phyloP scores from a whole-genome alignment of 306 rosid species.

The Acacia confusa region DNA sequence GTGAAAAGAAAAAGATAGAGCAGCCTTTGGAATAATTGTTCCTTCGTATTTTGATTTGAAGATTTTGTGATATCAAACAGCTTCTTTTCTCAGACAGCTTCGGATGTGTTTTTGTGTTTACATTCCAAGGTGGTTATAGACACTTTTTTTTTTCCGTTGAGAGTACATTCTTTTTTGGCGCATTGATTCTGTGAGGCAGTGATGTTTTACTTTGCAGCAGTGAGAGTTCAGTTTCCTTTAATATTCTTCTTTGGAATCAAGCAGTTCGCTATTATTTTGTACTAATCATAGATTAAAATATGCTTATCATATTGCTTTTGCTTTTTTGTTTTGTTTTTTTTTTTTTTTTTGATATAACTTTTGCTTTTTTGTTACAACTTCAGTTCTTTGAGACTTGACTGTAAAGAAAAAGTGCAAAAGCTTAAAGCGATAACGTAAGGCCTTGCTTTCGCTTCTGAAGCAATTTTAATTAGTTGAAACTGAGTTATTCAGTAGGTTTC shows the following conservation, averaged over 20 bases:
- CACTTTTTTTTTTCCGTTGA: background rate
- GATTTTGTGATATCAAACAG: background rate
- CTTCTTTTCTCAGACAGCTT: background rate
- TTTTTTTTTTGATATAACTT: too few species aligned
- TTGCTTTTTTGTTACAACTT: slow-evolving; percentile 32
- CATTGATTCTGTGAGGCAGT: slow-evolving; percentile 6
- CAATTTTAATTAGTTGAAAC: slow-evolving; percentile 45
- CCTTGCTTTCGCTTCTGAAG: slow-evolving; percentile 33
- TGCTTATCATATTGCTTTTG: slow-evolving; percentile 29
- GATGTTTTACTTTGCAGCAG: slow-evolving; percentile 15
- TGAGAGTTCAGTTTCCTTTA: slow-evolving; percentile 14
- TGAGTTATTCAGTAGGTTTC: slow-evolving; percentile 35
- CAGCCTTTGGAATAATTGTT: slow-evolving; percentile 25
- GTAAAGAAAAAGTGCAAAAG: slow-evolving; percentile 32
- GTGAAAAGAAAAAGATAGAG: slow-evolving; percentile 5
- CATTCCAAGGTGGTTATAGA: slow-evolving; percentile 3
- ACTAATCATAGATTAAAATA: background rate
- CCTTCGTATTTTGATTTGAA: background rate
- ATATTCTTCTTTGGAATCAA: background rate
- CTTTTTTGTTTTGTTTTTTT: too few species aligned
- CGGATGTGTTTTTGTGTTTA: slow-evolving; percentile 8
- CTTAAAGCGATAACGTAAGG: slow-evolving; percentile 22
- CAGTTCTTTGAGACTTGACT: slow-evolving; percentile 35
- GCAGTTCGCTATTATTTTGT: background rate
- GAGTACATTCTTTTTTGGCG: slow-evolving; percentile 23